These are phyloP conservation scores for Psidium guajava DNA, from an alignment of 345 rosid genomes.

Conservation along the genomic window DNA sequence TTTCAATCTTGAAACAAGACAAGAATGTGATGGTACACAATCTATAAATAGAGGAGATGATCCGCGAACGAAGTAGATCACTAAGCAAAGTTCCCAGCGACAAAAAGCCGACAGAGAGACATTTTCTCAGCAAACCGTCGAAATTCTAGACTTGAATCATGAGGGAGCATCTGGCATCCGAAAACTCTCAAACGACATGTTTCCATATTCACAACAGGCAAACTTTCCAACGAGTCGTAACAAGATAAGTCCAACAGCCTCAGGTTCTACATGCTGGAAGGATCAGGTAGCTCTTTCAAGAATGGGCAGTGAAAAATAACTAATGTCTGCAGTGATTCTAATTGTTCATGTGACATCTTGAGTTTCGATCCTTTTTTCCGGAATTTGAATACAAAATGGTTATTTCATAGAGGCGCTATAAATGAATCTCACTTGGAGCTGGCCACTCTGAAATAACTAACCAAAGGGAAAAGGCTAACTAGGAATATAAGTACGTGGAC, in stretches of 20 bases:
- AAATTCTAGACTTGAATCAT: background rate
- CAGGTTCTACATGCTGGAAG: background rate
- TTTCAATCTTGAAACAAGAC: background rate
- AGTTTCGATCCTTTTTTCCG: too few species aligned
- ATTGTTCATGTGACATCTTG: too few species aligned
- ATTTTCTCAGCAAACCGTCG: background rate
- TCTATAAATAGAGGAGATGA: background rate
- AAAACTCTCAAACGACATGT: background rate
- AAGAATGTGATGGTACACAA: background rate
- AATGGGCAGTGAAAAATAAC: background rate
- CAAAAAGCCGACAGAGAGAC: background rate
- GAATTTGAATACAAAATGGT: too few species aligned
- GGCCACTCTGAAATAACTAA: too few species aligned
- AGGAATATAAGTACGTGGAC: too few species aligned
- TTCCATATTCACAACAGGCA: background rate
- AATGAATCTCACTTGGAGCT: too few species aligned
- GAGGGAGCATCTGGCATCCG: background rate
- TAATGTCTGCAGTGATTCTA: background rate
- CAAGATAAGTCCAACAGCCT: rapidly evolving
- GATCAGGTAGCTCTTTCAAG: background rate
- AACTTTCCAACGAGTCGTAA: background rate
- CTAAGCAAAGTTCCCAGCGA: background rate
- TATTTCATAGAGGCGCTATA: too few species aligned
- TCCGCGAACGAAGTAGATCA: background rate
- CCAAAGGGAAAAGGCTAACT: too few species aligned